A percentile compares a stretch with the other conserved stretches of the same genome.
These are phyloP conservation scores for Linum tenue DNA, from an alignment of 345 rosid species.

Conservation along the genomic window DNA sequence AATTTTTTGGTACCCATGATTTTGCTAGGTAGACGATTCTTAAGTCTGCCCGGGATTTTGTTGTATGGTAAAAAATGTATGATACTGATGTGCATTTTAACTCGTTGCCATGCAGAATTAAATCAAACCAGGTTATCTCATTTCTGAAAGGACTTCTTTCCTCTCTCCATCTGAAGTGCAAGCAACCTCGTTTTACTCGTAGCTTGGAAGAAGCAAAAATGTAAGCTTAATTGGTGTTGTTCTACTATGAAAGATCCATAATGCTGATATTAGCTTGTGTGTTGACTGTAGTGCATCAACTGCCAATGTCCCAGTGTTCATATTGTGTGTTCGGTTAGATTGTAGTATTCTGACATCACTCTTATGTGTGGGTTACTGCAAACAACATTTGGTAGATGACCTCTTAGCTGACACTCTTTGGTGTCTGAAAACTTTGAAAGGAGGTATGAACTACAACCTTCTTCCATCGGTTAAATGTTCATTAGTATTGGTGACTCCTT, in stretches of 20 bases:
- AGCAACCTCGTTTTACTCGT: slow-evolving; percentile 60
- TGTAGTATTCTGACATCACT: neutral
- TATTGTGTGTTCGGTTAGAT: neutral
- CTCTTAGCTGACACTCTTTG: too few species aligned
- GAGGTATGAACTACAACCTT: too few species aligned
- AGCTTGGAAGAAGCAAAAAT: slow-evolving; percentile 86
- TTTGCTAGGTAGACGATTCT: slow-evolving; percentile 73
- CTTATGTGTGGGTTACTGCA: neutral
- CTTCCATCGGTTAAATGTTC: too few species aligned
- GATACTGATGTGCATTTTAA: slow-evolving; percentile 12
- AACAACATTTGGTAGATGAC: too few species aligned
- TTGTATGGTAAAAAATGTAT: neutral
- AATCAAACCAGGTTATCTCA: slow-evolving; percentile 70
- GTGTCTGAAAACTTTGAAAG: too few species aligned
- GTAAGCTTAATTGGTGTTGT: slow-evolving; percentile 26
- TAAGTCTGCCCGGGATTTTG: neutral
- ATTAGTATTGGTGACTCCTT: neutral
- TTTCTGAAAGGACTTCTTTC: slow-evolving; percentile 90
- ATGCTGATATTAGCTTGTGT: neutral
- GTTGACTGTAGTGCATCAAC: neutral
- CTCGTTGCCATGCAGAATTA: slow-evolving; percentile 44
- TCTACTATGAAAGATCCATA: neutral
- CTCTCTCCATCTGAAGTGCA: slow-evolving; percentile 78
- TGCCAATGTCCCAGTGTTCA: neutral
- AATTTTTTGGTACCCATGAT: slow-evolving; percentile 97